Base-by-base conservation (phyloP, 768 basidiomycete species). In the Cantharellus anzutake region DNA sequence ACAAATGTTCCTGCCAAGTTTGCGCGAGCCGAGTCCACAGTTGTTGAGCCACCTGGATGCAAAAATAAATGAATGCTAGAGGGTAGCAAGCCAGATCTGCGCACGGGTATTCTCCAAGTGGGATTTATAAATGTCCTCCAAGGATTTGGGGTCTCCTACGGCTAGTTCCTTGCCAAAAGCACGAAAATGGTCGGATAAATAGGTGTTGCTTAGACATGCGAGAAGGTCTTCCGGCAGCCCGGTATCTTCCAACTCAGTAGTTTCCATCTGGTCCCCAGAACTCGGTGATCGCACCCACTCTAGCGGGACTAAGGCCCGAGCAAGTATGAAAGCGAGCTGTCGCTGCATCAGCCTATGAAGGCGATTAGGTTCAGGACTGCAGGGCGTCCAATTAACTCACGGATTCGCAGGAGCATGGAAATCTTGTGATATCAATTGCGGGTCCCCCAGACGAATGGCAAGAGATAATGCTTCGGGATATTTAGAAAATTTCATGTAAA, bases 1-100 rank as follows among this genome's bases (percentile, higher is more conserved):
- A 99, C 96, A 64, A 98, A 98, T 1, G 94, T 96, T 2, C 91
- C 88, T 0, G 96, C 94, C 61, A 98, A 72, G 71, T 97, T 98
- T 51, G 84, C 91, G 60, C 87, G 79, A 34, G 96, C 94, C 3
- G 93, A 96, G 67, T 97, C 93, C 55, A 96, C 82, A 61, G 82
- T 86, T 0, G 84, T 76, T 2, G 82, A 78, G 7, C 83, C 74
- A 63, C 83, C 84, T 86, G 59, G 48, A 56, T 38, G 63, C 42
- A 34, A 51, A 50, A 5, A 60, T 4, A 11, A 57, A 16, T 53
- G 57, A 41, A 50, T 5, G 40, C 52, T 1, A 20, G 5, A 41
- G 42, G 56, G 44, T 11, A 61, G 53, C 40, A 11, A 20, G 11
- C 0, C 16, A 34, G 40, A 41, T 3, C 40, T n/a, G 69, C 79